Evolutionary conservation across 441 rosid genomes (phyloP).

Genomic region (Brassica balearica): DNA sequence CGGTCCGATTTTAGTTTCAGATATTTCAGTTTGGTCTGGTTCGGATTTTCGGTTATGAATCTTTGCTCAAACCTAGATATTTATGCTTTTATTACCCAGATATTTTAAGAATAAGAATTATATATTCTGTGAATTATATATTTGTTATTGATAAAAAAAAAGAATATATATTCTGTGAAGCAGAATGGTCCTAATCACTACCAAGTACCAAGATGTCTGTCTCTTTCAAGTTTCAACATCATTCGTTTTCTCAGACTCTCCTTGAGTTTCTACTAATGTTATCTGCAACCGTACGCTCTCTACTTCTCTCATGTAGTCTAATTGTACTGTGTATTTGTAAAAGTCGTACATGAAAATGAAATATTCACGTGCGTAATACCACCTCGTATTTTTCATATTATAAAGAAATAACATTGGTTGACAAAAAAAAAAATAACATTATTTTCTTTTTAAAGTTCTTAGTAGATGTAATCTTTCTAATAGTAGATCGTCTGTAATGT

Average conservation of each 20-base stretch:
- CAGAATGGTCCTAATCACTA: slow-evolving; percentile 3
- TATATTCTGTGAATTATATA: slow-evolving; percentile 3
- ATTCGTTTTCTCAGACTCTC: slow-evolving; percentile 29
- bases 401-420: too few species aligned
- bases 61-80: neutral
- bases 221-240: slow-evolving; percentile 6
- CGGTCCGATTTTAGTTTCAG: neutral
- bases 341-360: neutral
- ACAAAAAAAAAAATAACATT: neutral
- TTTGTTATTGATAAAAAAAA: neutral
- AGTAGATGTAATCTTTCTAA: neutral
- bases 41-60: neutral
- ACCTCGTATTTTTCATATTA: neutral
- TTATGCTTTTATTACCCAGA: neutral
- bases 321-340: neutral
- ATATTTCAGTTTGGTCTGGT: neutral
- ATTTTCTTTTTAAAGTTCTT: neutral
- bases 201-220: slow-evolving; percentile 20
- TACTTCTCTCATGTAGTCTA: neutral
- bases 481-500: neutral
- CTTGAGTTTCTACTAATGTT: slow-evolving; percentile 23
- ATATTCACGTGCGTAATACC: neutral
- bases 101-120: too few species aligned
- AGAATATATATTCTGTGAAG: slow-evolving; percentile 3
- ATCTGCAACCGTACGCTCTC: slow-evolving; percentile 32